Evolutionary conservation across 148 eudicot genomes (phyloP).

Genomic region (Oxyria digyna): DNA sequence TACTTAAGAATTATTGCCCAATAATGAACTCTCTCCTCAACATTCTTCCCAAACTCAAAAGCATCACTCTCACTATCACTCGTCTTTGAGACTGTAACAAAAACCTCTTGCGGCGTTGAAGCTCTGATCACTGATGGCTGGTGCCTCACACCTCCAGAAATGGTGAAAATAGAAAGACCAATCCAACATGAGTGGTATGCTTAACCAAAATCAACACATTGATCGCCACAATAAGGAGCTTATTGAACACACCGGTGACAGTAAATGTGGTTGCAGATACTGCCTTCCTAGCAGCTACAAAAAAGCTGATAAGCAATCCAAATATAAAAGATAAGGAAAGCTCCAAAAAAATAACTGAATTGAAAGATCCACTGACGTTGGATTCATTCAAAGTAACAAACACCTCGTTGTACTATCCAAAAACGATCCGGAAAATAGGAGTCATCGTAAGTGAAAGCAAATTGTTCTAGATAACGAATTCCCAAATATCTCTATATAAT

Average conservation of each 20-base stretch:
- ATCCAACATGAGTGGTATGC: slow-evolving; percentile 80
- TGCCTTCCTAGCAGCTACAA: slow-evolving; percentile 88
- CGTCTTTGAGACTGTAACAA: slow-evolving; percentile 23
- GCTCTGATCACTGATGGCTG: slow-evolving; percentile 80
- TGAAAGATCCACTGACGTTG: slow-evolving; percentile 32
- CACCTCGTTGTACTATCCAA: slow-evolving; percentile 81
- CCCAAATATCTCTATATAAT: too few relatives aligned
- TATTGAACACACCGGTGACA: slow-evolving; percentile 93
- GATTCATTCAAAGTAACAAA: slow-evolving; percentile 29
- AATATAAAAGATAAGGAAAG: slow-evolving; percentile 79
- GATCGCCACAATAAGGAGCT: slow-evolving; percentile 77
- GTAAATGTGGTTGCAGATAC: slow-evolving; percentile 93
- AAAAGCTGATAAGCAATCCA: slow-evolving; percentile 85
- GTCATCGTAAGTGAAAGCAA: slow-evolving; percentile 87
- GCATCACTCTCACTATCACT: slow-evolving; percentile 25
- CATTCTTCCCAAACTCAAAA: slow-evolving; percentile 22
- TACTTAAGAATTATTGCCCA: slow-evolving; percentile 52
- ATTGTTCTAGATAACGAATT: slow-evolving; percentile 82
- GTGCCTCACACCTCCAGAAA: slow-evolving; percentile 77
- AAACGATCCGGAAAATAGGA: slow-evolving; percentile 65
- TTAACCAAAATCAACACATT: slow-evolving; percentile 95
- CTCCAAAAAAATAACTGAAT: slow-evolving; percentile 49
- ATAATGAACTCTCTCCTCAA: slow-evolving; percentile 37
- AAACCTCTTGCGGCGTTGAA: slow-evolving; percentile 30
- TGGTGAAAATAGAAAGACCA: slow-evolving; percentile 72